Evolutionary conservation across 352 stramenopile genomes (phyloP), one percentile per base, ranked within the genome.

Genomic region (Phytophthora foliorum): DNA sequence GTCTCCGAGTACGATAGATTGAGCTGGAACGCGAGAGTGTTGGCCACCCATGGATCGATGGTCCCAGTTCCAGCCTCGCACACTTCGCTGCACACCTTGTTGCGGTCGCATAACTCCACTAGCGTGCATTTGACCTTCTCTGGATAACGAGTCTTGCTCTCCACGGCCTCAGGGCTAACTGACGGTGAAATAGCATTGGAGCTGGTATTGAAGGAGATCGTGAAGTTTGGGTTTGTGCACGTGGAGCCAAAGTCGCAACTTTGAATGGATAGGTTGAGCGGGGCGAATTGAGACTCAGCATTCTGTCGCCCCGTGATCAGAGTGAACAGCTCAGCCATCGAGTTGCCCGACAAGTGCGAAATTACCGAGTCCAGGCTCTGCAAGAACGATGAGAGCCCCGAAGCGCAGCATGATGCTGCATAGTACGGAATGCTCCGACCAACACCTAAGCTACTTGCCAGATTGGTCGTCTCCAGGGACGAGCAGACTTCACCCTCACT

Each of bases 71-170:
- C 82, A 27, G 73, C 38, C 25, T 86, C 65, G 48, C 84, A 93
- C n/a, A 91, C 80, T 1, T 72, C 57, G 21, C 75, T 80, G 56
- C 82, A 91, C n/a, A 89, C 81, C 16, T 86, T 69, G 62, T 84
- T 57, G 14, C 61, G 69, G 52, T 89, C 63, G 41, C 83, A 90
- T 21, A 88, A 51, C 3, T 80, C 53, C 17, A 72, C 63, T 22
- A 77, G 74, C 16, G 63, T 77, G 63, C 81, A 91, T 13, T 67
- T 73, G 8, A 88, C 54, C 7, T 75, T 71, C 44, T 77, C 44
- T 1, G 77, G 70, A 36, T 75, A 78, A n/a, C 45, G 48, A 21
- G 67, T 78, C 41, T 81, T 84, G 31, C 53, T 68, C 0, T 61
- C 24, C 21, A 67, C 36, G 4, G 59, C 65, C 0, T 61, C 50